phyloP scores from a whole-genome alignment of 2,329 filamentous ascomycete species.

The Metarhizium sp. region DNA sequence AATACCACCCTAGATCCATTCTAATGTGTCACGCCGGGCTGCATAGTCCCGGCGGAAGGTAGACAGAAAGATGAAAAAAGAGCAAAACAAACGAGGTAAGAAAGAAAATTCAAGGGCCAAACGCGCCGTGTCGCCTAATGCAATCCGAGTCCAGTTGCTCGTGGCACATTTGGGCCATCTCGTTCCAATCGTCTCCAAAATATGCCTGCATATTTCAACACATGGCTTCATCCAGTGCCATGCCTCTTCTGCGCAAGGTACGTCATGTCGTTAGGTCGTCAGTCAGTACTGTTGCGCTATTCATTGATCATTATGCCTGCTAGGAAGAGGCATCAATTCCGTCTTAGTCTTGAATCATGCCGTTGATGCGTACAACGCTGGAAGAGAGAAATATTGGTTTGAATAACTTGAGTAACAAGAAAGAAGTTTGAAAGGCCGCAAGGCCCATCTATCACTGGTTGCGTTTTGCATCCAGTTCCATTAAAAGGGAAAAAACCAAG shows the following conservation, averaged over 20 bases:
- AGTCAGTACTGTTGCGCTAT: neutral
- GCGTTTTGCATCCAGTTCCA: conserved; percentile 2
- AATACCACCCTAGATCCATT: conserved; percentile 1
- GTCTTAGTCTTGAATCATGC: neutral
- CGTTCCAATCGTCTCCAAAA: neutral
- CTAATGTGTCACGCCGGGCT: conserved; percentile 2
- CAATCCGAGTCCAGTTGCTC: neutral
- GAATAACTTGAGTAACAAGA: conserved; percentile 4
- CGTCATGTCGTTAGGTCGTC: neutral
- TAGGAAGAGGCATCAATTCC: neutral
- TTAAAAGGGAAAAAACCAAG: conserved; percentile 3
- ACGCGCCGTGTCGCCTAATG: neutral
- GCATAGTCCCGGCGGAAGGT: neutral
- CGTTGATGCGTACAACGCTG: conserved; percentile 9
- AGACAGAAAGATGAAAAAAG: neutral
- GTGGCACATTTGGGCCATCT: neutral
- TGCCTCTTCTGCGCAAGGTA: neutral
- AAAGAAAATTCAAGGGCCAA: neutral
- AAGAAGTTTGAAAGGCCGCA: conserved; percentile 6
- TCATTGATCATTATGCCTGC: conserved; percentile 7
- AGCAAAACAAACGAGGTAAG: neutral
- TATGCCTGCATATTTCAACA: neutral
- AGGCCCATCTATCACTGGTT: neutral
- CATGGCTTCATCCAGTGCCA: neutral
- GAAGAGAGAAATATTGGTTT: conserved; percentile 5